Percentiles rank a stretch among this genome's conserved stretches.
These are phyloP conservation scores for Tetrapyrgos nigripes DNA, from an alignment of 1,284 basidiomycete species.

Conservation along the genomic window DNA sequence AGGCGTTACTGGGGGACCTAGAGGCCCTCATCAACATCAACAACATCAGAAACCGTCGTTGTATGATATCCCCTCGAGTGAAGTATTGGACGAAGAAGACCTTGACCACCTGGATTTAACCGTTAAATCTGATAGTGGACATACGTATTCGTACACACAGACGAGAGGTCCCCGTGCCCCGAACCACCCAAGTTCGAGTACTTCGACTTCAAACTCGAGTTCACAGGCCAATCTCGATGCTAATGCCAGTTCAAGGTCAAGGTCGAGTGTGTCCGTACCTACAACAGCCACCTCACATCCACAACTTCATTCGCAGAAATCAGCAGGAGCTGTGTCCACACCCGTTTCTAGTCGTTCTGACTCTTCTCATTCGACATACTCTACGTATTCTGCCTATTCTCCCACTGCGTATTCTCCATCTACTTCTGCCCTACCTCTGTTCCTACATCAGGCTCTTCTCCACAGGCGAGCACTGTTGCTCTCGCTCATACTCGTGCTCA, in stretches of 20 bases:
- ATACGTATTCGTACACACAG: background rate
- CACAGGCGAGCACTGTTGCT: background rate
- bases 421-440: background rate
- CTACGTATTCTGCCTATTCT: background rate
- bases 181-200: too few species aligned
- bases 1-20: background rate
- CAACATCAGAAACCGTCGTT: conserved; percentile 11
- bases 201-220: too few species aligned
- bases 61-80: conserved; percentile 15
- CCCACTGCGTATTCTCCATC: too few species aligned
- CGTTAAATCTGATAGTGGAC: background rate
- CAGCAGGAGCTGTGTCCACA: too few species aligned
- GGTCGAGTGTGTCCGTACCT: too few species aligned
- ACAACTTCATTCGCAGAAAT: too few species aligned
- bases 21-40: background rate
- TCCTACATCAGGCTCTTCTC: background rate
- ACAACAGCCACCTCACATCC: too few species aligned
- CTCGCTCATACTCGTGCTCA: background rate
- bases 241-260: too few species aligned
- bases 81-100: conserved; percentile 20
- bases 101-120: background rate
- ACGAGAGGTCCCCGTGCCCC: background rate
- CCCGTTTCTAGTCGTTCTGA: background rate
- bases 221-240: too few species aligned
- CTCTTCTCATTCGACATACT: background rate